Evolutionary conservation across 2,329 filamentous ascomycete species (phyloP).

Genomic region (Pyrenophora graminea): DNA sequence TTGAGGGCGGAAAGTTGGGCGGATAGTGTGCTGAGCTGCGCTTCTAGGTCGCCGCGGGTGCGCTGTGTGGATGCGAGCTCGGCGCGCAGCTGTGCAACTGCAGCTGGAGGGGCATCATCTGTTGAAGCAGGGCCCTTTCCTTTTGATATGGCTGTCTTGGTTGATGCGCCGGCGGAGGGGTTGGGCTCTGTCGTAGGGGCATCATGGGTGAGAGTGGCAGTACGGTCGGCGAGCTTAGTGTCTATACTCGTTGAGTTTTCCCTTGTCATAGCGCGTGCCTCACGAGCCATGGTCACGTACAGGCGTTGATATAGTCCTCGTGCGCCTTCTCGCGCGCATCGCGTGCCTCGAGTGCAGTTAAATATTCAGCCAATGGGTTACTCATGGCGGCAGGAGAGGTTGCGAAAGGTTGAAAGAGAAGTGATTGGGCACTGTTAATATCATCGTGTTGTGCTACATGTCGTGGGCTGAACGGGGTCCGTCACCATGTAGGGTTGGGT

Average conservation of each 20-base stretch:
- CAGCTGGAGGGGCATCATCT: constrained; percentile 19
- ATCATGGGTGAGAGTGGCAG: constrained; percentile 38
- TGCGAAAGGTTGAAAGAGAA: constrained; percentile 4
- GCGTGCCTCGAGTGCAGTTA: constrained; percentile 71
- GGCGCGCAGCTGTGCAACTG: constrained; percentile 48
- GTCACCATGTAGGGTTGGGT: neutral
- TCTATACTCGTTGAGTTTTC: constrained; percentile 36
- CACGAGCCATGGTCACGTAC: constrained; percentile 54
- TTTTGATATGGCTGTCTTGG: constrained; percentile 31
- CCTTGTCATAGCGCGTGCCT: neutral
- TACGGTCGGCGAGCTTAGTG: constrained; percentile 54
- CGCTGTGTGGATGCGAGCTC: constrained; percentile 79
- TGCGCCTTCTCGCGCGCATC: constrained; percentile 70
- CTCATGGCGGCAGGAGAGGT: constrained; percentile 55
- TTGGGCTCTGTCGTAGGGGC: constrained; percentile 24
- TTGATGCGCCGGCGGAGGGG: constrained; percentile 22
- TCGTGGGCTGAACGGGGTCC: constrained; percentile 12
- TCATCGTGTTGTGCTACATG: constrained; percentile 31
- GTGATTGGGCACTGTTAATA: constrained; percentile 5
- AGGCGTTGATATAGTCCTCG: constrained; percentile 74
- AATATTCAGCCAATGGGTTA: constrained; percentile 82
- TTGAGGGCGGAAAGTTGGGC: constrained; percentile 68
- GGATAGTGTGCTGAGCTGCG: constrained; percentile 64
- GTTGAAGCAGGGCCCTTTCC: constrained; percentile 24
- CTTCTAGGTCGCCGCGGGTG: constrained; percentile 69